Base-by-base conservation (phyloP, 2,329 filamentous ascomycete species). In the Dactylellina leptospora region DNA sequence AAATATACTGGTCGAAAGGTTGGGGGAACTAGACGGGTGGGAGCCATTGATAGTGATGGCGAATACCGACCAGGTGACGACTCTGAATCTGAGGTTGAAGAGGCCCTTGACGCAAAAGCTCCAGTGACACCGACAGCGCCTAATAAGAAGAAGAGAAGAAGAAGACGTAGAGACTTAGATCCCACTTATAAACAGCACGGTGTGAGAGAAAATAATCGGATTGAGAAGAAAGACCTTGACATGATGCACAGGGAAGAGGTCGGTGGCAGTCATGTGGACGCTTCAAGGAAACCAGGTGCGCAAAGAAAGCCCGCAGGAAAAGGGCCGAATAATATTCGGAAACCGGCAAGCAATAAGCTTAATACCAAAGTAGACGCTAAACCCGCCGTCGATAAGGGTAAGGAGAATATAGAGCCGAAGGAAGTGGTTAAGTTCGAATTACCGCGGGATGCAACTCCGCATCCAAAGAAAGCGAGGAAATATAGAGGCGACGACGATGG, bases 151-250 rank as follows among this genome's bases (percentile, higher is more conserved):
- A 68, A 38, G 36, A 71, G 18, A 36, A 63, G 22, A 28, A 50
- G 56, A 25, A 40, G 33, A 20, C 51, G 50, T 13, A 45, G 44
- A 45, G 48, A 71, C 20, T 71, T 58, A 6, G 66, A 71, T 48
- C 66, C 66, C 5, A 71, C 58, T 3, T 71, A 71, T 47, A 45
- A 16, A 28, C 50, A 62, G 36, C 42, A 71, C 13, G 66, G 66
- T 3, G 51, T 71, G 11, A 54, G 58, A 33, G 66, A 63, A 38
- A 54, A 71, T n/a, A 59, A 71, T 30, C 58, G 22, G 33, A 71
- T 53, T 5, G 66, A 71, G 36, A 71, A 71, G 28, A 22, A 18
- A 13, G 66, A 71, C 33, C 45, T 71, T 18, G 9, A 53, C 18
- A 48, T 58, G 22, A 71, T 71, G 66, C 20, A 38, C 11, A 13